phyloP scores from a whole-genome alignment of 2,329 filamentous ascomycete species.

The Penicillium sp. region DNA sequence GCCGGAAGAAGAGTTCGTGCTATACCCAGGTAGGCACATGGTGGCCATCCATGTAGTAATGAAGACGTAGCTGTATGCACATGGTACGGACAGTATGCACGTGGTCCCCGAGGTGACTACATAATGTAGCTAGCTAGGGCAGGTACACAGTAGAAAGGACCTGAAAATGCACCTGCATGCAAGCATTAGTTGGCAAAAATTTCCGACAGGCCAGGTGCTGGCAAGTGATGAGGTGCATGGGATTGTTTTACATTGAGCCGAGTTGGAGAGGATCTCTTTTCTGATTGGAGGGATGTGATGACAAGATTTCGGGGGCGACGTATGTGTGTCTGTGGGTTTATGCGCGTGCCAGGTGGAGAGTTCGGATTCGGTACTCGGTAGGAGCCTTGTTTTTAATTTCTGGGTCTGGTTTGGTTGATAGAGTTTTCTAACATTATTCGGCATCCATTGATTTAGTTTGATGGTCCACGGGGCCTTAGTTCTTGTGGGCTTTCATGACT shows the following conservation, averaged over 20 bases:
- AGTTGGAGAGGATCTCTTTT: neutral
- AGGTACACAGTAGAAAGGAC: neutral
- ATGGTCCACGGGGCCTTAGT: neutral
- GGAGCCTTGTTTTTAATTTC: neutral
- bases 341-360: constrained; percentile 1
- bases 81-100: neutral
- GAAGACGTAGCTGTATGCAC: neutral
- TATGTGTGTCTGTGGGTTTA: neutral
- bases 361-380: constrained; percentile 1
- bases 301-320: constrained; percentile 3
- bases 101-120: neutral
- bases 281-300: neutral
- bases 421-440: neutral
- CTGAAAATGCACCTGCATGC: neutral
- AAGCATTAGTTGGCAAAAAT: neutral
- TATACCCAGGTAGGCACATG: neutral
- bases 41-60: neutral
- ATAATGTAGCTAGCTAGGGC: neutral
- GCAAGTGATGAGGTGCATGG: constrained; percentile 4
- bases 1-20: neutral
- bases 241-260: constrained; percentile 5
- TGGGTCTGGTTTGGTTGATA: neutral
- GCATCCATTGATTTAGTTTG: neutral
- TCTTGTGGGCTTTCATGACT: neutral
- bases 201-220: neutral